These are phyloP conservation scores for Vaccinium corymbosum DNA, from an alignment of 148 eudicot species.

Conservation along the genomic window DNA sequence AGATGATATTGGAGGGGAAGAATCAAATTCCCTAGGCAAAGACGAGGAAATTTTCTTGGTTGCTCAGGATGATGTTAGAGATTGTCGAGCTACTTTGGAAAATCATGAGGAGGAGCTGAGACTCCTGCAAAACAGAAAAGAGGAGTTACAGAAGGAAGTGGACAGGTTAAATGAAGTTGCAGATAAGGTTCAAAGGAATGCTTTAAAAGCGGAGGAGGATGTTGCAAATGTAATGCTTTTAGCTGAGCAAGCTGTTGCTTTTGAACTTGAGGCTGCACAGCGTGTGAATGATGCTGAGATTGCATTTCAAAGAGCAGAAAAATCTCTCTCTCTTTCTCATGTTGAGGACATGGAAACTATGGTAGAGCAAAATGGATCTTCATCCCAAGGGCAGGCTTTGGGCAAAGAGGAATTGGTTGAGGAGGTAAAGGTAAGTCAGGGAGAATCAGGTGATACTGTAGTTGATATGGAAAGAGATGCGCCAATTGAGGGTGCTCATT, in stretches of 20 bases:
- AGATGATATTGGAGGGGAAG: conserved; percentile 41
- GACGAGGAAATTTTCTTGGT: conserved; percentile 50
- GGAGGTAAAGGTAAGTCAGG: conserved; percentile 39
- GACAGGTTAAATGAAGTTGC: conserved; percentile 63
- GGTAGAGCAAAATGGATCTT: conserved; percentile 33
- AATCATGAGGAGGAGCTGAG: conserved; percentile 64
- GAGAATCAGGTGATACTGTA: conserved; percentile 30
- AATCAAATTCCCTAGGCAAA: conserved; percentile 31
- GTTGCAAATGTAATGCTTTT: conserved; percentile 87
- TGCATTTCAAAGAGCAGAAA: conserved; percentile 69
- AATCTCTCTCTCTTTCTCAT: conserved; percentile 40
- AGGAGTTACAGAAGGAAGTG: conserved; percentile 74
- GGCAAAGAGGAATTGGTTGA: conserved; percentile 35
- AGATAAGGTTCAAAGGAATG: conserved; percentile 59
- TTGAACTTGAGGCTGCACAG: conserved; percentile 80
- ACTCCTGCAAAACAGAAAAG: conserved; percentile 56
- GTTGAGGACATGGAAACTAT: conserved; percentile 41
- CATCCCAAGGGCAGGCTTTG: conserved; percentile 25
- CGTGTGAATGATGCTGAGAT: conserved; percentile 85
- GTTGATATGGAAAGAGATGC: conserved; percentile 37
- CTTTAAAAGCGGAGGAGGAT: conserved; percentile 83
- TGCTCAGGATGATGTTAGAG: conserved; percentile 62
- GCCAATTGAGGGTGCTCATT: conserved; percentile 33
- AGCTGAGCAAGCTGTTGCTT: conserved; percentile 98
- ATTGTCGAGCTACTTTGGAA: conserved; percentile 48